Evolutionary conservation across 495 filamentous ascomycete genomes (phyloP), one percentile per base, ranked within the genome.

Genomic region (Penicillium turbatum): DNA sequence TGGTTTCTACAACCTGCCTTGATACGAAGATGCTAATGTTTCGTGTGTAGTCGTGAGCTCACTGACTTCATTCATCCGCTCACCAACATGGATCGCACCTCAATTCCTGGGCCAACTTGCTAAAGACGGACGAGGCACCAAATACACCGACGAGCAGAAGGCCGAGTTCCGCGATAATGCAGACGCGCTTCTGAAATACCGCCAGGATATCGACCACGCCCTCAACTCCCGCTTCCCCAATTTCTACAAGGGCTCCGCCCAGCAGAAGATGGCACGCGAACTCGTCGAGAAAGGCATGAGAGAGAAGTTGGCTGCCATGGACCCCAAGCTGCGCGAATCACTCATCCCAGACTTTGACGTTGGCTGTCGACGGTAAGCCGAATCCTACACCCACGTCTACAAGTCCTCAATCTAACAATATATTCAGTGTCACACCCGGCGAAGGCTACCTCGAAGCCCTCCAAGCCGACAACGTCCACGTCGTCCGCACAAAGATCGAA

Each of bases 11-110:
- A 4, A n/a, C 6, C 13, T 36, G 34, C 3, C 13, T 11, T 6
- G 2, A 4, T n/a, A 36, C 1, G 12, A 11, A 36, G 2, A 15
- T 36, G 34, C 34, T 36, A 15, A 36, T 11, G 2, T 32, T 32
- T 11, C 31, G 5, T 15, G 13, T 5, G 15, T 36, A 36, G 34
- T 36, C 16, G 34, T 36, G n/a, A 36, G 16, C 15, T 36, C 34
- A 10, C 56, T 79, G 13, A 72, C 68, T 0, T 67, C 77, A 3
- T 79, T 77, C 57, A 72, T 76, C n/a, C 69, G 79, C 0, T 78
- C 73, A 0, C 78, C 80, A 15, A 36, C 34, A 15, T 36, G 34
- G 34, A 15, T 36, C 34, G 34, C 34, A 36, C 34, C 34, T 5
- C 34, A 36, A 16, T 36, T 36, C 34, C 7, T 36, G 12, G 34